Conservation (phyloP, 176 grass and related monocot genomes). For the Pharus latifolius region DNA sequence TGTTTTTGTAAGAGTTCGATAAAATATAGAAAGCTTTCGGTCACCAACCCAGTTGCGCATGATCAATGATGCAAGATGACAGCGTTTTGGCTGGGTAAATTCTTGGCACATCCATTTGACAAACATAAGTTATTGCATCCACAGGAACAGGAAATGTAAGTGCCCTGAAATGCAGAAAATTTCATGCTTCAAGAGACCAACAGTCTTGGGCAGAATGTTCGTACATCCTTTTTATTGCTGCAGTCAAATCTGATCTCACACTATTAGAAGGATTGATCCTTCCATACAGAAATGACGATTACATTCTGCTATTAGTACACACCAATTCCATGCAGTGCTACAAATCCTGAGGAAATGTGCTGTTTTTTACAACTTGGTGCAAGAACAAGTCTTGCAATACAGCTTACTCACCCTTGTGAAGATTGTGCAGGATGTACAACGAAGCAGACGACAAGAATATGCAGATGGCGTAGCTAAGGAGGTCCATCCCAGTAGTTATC, state of each 20-base stretch:
- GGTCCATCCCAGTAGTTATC: conserved; percentile 77
- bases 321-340: background rate
- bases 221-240: background rate
- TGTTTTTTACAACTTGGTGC: background rate
- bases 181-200: background rate
- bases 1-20: too few species aligned
- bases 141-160: too few species aligned
- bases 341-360: background rate
- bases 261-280: background rate
- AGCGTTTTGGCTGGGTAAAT: too few species aligned
- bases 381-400: conserved; percentile 3
- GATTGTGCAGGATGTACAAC: conserved; percentile 86
- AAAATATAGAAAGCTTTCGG: too few species aligned
- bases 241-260: background rate
- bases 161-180: background rate
- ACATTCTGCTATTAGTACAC: background rate
- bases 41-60: too few species aligned
- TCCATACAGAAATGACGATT: background rate
- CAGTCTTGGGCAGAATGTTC: background rate
- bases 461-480: conserved; percentile 83
- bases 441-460: conserved; percentile 97
- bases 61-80: too few species aligned
- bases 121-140: too few species aligned
- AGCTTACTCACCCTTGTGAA: conserved; percentile 50
- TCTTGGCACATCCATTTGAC: too few species aligned